phyloP scores from a whole-genome alignment of 2,329 filamentous ascomycete species.

The Aspergillus spinulosporus region DNA sequence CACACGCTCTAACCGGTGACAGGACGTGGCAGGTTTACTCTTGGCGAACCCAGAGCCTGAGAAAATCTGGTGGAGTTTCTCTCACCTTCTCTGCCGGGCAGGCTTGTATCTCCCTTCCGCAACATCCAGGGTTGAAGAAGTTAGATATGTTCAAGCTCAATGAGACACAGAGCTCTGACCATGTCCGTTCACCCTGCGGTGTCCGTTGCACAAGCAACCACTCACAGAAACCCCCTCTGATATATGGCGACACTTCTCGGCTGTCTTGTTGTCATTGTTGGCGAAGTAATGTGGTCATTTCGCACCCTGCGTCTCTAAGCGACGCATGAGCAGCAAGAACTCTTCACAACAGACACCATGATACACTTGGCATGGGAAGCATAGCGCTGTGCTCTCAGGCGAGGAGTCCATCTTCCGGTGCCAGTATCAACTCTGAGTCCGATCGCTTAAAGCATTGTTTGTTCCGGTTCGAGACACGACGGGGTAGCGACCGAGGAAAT shows the following conservation, averaged over 20 bases:
- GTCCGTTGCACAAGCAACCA: neutral
- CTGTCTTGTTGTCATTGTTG: neutral
- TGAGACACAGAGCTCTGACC: slow-evolving; percentile 5
- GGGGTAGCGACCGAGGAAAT: neutral
- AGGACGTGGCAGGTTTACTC: slow-evolving; percentile 1
- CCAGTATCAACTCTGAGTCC: neutral
- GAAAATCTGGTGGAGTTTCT: neutral
- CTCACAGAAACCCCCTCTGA: neutral
- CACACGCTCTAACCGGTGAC: neutral
- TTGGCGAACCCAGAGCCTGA: neutral
- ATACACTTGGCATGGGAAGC: slow-evolving; percentile 3
- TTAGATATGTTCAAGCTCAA: slow-evolving; percentile 1
- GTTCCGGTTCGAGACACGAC: neutral
- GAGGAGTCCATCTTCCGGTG: neutral
- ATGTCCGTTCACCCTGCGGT: neutral
- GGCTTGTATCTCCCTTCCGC: slow-evolving; percentile 5
- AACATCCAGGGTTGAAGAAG: slow-evolving; percentile 1
- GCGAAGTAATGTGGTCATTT: neutral
- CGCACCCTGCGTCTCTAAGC: neutral
- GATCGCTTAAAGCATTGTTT: neutral
- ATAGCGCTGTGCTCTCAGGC: neutral
- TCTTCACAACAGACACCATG: slow-evolving; percentile 3
- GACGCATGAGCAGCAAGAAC: slow-evolving; percentile 3
- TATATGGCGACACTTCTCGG: slow-evolving; percentile 1
- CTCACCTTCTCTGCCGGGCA: neutral